Evolutionary conservation across 768 basidiomycete species (phyloP).

Genomic region (Peribolospora kevripleyi): DNA sequence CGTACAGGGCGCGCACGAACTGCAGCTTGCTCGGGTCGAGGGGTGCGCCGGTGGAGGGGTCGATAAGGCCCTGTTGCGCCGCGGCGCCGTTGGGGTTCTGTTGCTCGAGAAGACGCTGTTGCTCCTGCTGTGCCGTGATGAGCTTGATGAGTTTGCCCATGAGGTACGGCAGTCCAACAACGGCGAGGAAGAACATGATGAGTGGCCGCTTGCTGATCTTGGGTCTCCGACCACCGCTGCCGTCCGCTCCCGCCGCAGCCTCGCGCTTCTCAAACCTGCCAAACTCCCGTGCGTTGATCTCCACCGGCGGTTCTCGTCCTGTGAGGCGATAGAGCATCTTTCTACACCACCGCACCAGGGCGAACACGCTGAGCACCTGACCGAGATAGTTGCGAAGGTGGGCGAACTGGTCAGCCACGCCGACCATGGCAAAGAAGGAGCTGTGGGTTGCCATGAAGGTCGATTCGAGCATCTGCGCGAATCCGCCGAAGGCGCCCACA

Average conservation of each 20-base stretch:
- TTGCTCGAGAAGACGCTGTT: conserved; percentile 17
- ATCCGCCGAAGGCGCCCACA: conserved; percentile 79
- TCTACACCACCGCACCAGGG: conserved; percentile 63
- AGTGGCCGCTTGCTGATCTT: conserved; percentile 71
- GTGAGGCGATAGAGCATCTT: conserved; percentile 29
- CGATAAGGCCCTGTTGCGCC: conserved; percentile 22
- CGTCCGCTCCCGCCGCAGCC: conserved; percentile 27
- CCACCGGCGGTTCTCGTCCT: conserved; percentile 19
- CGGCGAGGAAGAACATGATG: conserved; percentile 73
- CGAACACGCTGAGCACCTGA: conserved; percentile 78
- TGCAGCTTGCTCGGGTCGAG: conserved; percentile 50
- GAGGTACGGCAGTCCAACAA: conserved; percentile 75
- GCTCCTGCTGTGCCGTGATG: conserved; percentile 23
- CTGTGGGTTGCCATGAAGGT: conserved; percentile 60
- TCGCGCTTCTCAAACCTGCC: conserved; percentile 29
- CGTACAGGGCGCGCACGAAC: conserved; percentile 59
- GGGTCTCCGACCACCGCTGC: conserved; percentile 28
- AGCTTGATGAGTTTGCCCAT: conserved; percentile 73
- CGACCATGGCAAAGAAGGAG: conserved; percentile 40
- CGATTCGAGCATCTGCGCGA: conserved; percentile 89
- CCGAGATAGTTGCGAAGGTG: conserved; percentile 78
- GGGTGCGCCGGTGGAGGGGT: conserved; percentile 13
- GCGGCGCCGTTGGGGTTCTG: not conserved
- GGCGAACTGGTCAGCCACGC: conserved; percentile 82
- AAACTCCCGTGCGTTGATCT: conserved; percentile 32